These are phyloP conservation scores for Lentinus tigrinus DNA, from an alignment of 768 basidiomycete species.

Conservation along the genomic window DNA sequence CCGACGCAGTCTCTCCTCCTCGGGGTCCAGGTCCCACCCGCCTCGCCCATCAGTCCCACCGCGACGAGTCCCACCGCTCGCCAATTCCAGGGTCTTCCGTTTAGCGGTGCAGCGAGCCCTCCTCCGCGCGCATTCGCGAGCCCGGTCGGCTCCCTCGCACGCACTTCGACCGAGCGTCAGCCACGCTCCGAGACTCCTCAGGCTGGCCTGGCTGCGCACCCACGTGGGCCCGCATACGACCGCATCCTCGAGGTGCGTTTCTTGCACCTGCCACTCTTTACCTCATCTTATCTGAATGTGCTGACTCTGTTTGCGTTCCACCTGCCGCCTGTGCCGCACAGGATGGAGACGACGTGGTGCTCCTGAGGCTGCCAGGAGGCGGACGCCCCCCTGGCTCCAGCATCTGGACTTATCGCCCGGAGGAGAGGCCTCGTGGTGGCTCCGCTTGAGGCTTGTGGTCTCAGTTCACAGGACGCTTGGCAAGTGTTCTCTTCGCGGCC, in stretches of 20 bases:
- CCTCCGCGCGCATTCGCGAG: neutral
- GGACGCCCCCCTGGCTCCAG: neutral
- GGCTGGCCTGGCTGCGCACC: slow-evolving; percentile 1
- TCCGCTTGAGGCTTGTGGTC: slow-evolving; percentile 1
- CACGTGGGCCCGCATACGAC: slow-evolving; percentile 16
- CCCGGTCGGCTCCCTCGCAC: slow-evolving; percentile 9
- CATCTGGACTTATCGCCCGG: slow-evolving; percentile 19
- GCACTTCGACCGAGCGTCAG: slow-evolving; percentile 9
- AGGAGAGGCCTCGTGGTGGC: slow-evolving; percentile 17
- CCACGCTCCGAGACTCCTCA: slow-evolving; percentile 9
- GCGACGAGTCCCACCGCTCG: neutral
- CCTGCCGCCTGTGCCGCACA: neutral
- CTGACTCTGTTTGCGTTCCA: neutral
- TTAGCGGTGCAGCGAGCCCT: neutral
- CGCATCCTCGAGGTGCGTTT: slow-evolving; percentile 18
- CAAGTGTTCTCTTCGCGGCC: neutral
- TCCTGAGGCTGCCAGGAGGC: neutral
- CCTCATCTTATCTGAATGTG: slow-evolving; percentile 9
- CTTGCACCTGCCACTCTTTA: neutral
- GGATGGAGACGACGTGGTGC: slow-evolving; percentile 20
- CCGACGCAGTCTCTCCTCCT: neutral
- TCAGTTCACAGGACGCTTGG: neutral
- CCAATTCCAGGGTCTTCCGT: slow-evolving; percentile 1
- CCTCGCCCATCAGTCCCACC: neutral
- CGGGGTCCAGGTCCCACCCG: neutral